phyloP scores from a whole-genome alignment of 768 basidiomycete species.

The Lentinula sp. region DNA sequence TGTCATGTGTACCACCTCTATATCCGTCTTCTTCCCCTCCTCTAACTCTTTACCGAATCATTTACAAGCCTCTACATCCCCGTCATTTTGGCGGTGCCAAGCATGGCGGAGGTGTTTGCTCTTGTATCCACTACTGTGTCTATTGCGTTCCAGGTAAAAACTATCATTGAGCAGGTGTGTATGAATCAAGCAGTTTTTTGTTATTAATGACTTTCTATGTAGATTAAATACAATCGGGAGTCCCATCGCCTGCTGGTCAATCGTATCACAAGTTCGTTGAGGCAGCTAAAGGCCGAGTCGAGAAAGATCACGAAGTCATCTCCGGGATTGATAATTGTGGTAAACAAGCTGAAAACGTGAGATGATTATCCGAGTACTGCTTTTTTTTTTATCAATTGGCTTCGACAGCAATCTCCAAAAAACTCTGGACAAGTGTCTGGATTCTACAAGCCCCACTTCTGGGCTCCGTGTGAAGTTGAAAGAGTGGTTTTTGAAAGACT shows the following conservation, averaged over 20 bases:
- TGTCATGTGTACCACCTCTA: constrained; percentile 10
- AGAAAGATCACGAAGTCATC: constrained; percentile 1
- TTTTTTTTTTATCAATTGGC: background rate
- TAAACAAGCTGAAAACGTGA: constrained; percentile 1
- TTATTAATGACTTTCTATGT: background rate
- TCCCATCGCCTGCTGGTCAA: background rate
- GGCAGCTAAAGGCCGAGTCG: constrained; percentile 1
- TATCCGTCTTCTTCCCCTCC: constrained; percentile 7
- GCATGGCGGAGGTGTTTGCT: background rate
- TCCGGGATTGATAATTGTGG: background rate
- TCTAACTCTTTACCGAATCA: background rate
- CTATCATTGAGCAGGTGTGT: constrained; percentile 1
- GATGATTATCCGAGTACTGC: background rate
- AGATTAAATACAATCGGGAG: constrained; percentile 6
- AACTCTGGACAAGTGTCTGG: background rate
- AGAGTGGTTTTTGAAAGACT: constrained; percentile 4
- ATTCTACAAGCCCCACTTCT: background rate
- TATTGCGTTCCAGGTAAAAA: constrained; percentile 1
- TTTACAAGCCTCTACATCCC: background rate
- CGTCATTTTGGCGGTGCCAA: background rate
- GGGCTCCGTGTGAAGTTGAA: background rate
- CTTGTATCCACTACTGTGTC: background rate
- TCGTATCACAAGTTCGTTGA: constrained; percentile 7
- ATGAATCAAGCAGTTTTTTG: background rate
- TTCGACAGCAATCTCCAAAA: background rate